Evolutionary conservation across 176 grass and related monocot genomes (phyloP), one percentile per base, ranked within the genome.

Genomic region (Oryza meridionalis): DNA sequence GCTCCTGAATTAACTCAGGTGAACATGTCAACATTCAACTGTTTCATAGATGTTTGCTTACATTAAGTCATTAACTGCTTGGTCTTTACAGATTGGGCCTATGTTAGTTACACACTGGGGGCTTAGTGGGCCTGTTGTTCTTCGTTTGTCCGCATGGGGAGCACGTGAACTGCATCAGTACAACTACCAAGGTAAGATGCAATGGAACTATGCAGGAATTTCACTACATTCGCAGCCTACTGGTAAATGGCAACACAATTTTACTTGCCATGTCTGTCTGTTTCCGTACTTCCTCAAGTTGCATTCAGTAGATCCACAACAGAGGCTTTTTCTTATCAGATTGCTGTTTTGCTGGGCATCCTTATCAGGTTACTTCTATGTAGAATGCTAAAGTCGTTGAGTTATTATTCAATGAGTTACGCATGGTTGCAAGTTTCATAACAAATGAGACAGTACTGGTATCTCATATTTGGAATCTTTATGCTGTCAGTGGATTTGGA

Each of bases 101-200:
- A 87, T 98, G 83, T 84, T 98, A 83, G 91, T 95, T 80, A 98
- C 93, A 29, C 96, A 98, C 51, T 98, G 96, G 93, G 96, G 96
- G 7, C 87, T 98, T 79, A 98, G 91, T 85, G 93, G 93, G 10
- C 96, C 93, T 61, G 89, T 90, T 21, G 90, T 98, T 84, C 95
- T 98, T 66, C 86, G 90, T 5, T 86, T 98, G 76, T 98, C 95
- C 49, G 91, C 92, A 66, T 95, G 95, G 95, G 92, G 88, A 90
- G 95, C 96, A 31, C 83, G 89, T 35, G 93, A 94, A 65, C 80
- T 98, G 62, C 91, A 93, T 77, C 82, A 79, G 45, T 87, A 86
- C 81, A 91, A 90, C 71, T 95, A 98, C 75, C 86, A 77, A 92
- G 91, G 96, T 98, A 90, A 24, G 45, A 72, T 26, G 65, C 45